Evolutionary conservation across 2,329 filamentous ascomycete species (phyloP).

Genomic region (Diaporthe sp.): DNA sequence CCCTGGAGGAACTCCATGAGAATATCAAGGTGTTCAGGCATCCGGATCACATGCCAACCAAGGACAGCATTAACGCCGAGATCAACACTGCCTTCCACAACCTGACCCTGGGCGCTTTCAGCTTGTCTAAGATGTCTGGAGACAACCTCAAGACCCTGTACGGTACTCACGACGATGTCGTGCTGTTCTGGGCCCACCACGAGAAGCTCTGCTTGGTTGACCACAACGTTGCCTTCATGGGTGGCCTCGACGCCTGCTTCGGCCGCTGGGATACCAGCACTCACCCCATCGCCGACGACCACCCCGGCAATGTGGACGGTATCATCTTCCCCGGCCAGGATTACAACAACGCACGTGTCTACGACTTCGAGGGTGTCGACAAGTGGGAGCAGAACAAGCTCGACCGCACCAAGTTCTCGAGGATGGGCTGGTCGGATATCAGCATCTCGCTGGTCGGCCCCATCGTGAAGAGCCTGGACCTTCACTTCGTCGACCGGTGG

Average conservation of each 20-base stretch:
- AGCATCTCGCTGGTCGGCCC: constrained; percentile 80
- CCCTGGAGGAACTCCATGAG: constrained; percentile 78
- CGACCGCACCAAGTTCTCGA: constrained; percentile 79
- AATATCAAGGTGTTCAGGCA: constrained; percentile 93
- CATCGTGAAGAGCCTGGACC: constrained; percentile 78
- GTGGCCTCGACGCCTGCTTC: constrained; percentile 87
- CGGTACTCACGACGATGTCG: constrained; percentile 82
- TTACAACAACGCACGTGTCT: constrained; percentile 88
- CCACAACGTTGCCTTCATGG: constrained; percentile 86
- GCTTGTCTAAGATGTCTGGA: constrained; percentile 72
- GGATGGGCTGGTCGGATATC: constrained; percentile 95
- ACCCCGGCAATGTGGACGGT: constrained; percentile 79
- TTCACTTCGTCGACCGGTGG: constrained; percentile 89
- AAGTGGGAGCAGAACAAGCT: constrained; percentile 90
- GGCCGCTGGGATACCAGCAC: constrained; percentile 90
- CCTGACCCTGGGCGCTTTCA: constrained; percentile 59
- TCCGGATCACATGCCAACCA: constrained; percentile 85
- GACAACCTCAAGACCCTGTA: constrained; percentile 84
- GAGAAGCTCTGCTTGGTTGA: constrained; percentile 91
- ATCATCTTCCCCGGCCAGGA: constrained; percentile 91
- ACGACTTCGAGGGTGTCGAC: constrained; percentile 81
- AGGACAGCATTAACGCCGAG: constrained; percentile 46
- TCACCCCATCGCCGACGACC: constrained; percentile 85
- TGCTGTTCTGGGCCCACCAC: constrained; percentile 93
- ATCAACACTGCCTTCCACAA: constrained; percentile 37